A percentile compares a stretch with the other conserved stretches of the same genome.
Conservation (phyloP, 352 stramenopile species). For the Pythium plurisporium region DNA sequence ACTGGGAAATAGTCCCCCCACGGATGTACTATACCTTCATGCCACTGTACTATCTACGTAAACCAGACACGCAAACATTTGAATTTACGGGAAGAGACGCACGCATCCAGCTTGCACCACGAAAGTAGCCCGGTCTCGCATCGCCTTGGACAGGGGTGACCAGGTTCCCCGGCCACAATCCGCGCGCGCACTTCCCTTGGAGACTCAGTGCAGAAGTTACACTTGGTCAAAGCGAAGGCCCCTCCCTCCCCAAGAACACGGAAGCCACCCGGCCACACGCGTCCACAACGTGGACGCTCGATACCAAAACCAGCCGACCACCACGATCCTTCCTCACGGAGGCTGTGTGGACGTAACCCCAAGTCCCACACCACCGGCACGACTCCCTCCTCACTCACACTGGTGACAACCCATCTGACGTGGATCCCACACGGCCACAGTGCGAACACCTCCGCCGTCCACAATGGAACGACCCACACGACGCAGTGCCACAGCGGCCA, state of each 20-base stretch:
- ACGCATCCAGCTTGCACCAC: not conserved
- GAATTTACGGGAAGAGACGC: conserved; percentile 1
- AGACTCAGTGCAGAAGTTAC: conserved; percentile 17
- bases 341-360: no score
- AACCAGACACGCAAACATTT: not conserved
- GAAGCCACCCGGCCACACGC: not conserved
- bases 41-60: conserved; percentile 1
- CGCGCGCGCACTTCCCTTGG: conserved; percentile 8
- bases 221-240: conserved; percentile 5
- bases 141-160: conserved; percentile 3
- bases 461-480: conserved; percentile 62
- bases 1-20: conserved; percentile 9
- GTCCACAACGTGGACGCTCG: conserved; percentile 9
- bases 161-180: conserved; percentile 5
- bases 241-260: not conserved
- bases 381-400: not conserved
- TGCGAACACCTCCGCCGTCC: no score
- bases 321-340: not conserved
- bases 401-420: no score
- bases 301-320: conserved; percentile 1
- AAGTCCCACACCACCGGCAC: not conserved
- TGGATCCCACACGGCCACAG: no score
- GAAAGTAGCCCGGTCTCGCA: conserved; percentile 3
- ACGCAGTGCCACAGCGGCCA: conserved; percentile 28
- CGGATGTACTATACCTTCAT: conserved; percentile 10